A percentile compares a stretch with the other conserved stretches of the same genome.
Evolutionary conservation across 306 rosid species (phyloP).

Genomic region (Begonia loranthoides): DNA sequence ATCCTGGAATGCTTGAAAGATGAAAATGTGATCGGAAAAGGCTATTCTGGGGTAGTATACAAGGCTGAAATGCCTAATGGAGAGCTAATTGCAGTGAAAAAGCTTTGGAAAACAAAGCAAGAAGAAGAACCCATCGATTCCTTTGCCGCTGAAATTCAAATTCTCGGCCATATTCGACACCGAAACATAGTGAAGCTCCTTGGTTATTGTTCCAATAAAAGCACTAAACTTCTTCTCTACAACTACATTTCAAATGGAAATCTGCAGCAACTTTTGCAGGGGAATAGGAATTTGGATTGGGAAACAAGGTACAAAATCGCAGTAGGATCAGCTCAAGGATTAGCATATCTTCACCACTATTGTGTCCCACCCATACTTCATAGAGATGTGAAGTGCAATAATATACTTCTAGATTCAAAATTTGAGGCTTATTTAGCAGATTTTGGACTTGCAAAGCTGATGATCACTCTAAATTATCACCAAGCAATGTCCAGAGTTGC

Average conservation of each 20-base stretch:
- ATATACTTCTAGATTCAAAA: constrained; percentile 86
- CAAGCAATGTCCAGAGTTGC: constrained; percentile 97
- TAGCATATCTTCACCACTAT: constrained; percentile 93
- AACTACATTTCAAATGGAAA: constrained; percentile 89
- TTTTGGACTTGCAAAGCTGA: constrained; percentile 89
- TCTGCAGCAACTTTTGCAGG: constrained; percentile 72
- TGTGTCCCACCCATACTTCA: constrained; percentile 91
- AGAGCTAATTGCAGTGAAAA: constrained; percentile 73
- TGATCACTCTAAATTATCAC: constrained; percentile 69
- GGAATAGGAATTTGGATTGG: constrained; percentile 77
- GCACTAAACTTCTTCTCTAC: constrained; percentile 87
- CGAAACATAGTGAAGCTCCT: constrained; percentile 83
- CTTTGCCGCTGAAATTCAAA: constrained; percentile 89
- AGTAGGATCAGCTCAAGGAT: constrained; percentile 86
- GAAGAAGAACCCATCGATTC: constrained; percentile 81
- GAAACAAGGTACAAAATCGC: constrained; percentile 95
- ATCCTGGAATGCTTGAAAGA: constrained; percentile 72
- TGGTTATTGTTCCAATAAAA: constrained; percentile 85
- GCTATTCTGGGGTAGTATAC: constrained; percentile 77
- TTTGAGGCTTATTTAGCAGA: constrained; percentile 85
- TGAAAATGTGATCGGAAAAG: constrained; percentile 75
- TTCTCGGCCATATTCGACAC: constrained; percentile 92
- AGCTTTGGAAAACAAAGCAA: constrained; percentile 77
- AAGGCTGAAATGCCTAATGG: constrained; percentile 70
- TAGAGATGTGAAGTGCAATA: constrained; percentile 95